Percentiles rank a stretch among this genome's conserved stretches.
Conservation (phyloP, 139 green algal genomes). For the Picochlorum sp. region DNA sequence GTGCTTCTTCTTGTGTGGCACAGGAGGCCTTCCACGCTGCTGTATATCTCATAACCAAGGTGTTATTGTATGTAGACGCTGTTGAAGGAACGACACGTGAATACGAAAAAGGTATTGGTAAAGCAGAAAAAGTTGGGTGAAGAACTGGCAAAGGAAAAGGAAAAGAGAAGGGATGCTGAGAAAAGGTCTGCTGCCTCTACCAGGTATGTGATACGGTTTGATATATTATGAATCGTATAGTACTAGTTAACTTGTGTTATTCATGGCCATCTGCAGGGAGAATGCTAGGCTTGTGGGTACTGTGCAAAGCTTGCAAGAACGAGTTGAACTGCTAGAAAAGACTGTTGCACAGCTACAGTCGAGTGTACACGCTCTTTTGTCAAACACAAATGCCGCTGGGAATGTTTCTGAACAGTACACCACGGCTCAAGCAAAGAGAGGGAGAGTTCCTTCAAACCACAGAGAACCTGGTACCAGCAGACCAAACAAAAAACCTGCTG, state of each 20-base stretch:
- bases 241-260: too few relatives aligned
- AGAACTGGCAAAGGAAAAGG: conserved; percentile 6
- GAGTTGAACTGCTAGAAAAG: neutral
- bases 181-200: neutral
- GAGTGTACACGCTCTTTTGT: neutral
- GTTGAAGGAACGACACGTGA: conserved; percentile 18
- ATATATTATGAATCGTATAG: too few relatives aligned
- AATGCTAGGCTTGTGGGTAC: neutral
- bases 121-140: conserved; percentile 7
- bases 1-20: neutral
- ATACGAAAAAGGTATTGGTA: conserved; percentile 12
- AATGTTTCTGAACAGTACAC: neutral
- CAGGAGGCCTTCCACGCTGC: too few relatives aligned
- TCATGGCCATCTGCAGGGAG: neutral
- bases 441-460: neutral
- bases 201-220: neutral
- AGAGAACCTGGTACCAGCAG: neutral
- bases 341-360: neutral
- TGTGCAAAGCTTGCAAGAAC: neutral
- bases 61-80: conserved; percentile 4
- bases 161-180: neutral
- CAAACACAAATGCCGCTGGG: neutral
- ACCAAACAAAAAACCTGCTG: too few relatives aligned
- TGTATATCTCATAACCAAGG: neutral
- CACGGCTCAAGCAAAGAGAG: neutral